These are phyloP conservation scores for Crithidia brevicula DNA, from an alignment of 208 protist species.

Conservation along the genomic window DNA sequence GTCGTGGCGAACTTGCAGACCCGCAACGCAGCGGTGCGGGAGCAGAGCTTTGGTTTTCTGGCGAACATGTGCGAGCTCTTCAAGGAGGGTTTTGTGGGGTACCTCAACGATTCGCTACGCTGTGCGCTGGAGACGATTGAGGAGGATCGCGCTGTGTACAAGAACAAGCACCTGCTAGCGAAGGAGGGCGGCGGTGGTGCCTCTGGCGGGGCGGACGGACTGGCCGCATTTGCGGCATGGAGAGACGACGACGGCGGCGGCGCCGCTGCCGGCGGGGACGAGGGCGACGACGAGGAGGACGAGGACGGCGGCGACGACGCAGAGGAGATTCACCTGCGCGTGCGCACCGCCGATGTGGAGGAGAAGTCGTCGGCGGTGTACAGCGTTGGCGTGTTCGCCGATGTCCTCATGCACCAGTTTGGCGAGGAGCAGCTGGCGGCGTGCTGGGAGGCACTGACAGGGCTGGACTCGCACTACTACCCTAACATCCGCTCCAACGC, in stretches of 20 bases:
- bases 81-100: constrained; percentile 56
- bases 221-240: constrained; percentile 27
- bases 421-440: constrained; percentile 46
- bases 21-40: constrained; percentile 61
- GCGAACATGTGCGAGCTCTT: constrained; percentile 85
- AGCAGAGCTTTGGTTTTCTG: constrained; percentile 87
- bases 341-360: constrained; percentile 85
- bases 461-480: constrained; percentile 66
- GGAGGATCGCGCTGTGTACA: constrained; percentile 61
- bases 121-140: constrained; percentile 70
- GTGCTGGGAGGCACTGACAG: constrained; percentile 56
- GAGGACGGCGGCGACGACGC: constrained; percentile 56
- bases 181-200: constrained; percentile 24
- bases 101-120: constrained; percentile 67
- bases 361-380: constrained; percentile 85
- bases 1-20: constrained; percentile 66
- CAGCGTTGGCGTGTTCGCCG: constrained; percentile 81
- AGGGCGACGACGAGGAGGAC: constrained; percentile 35
- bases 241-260: constrained; percentile 28
- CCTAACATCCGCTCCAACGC: constrained; percentile 71
- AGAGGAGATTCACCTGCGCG: constrained; percentile 67
- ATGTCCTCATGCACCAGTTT: constrained; percentile 55
- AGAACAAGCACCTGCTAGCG: constrained; percentile 72
- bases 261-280: background rate
- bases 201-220: constrained; percentile 14